Base-by-base conservation (phyloP, 192 early-diverging fungal species). In the Entomortierella beljakovae region DNA sequence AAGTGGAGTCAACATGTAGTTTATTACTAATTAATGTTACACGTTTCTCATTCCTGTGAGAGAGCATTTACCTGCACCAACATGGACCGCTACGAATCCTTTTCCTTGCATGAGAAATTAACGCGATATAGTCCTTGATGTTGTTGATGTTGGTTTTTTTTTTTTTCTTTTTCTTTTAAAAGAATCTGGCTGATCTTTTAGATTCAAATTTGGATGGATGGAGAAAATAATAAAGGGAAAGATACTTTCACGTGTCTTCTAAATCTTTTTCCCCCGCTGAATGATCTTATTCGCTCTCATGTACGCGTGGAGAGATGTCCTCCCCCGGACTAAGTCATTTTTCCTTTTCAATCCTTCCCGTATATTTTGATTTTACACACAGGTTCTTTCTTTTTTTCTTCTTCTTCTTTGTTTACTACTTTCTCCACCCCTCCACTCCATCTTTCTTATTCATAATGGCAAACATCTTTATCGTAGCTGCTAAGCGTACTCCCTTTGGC, bases 401-500 rank as follows among this genome's bases (percentile, higher is more conserved):
- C 40, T 63, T 50, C 42, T 11, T 63, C 32, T 43, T 23, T 31
- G 43, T 65, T 40, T 42, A 57, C 32, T 56, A 23, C 49, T 49
- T 28, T 10, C 28, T 46, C 54, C 5, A 26, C 57, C 6, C 28
- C 26, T 34, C 58, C 55, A 57, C 56, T 28, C 32, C 59, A 64
- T 49, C 52, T 15, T 55, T 56, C 25, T 29, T 6, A 31, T 20
- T 57, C 37, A 76, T 42, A 43, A 86, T 88, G 85, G 80, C 86
- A 35, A 89, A 91, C 76, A 87, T 89, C 20, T 94, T 88, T 80
- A 94, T 94, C 55, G 85, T 94, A 51, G 90, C 93, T 49, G 93
- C 93, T 51, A 94, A 92, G 85, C 86, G 90, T 80, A 90, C 92
- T 22, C 93, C 97, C 38, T 96, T 97, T 59, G 96, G 96, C 32